Evolutionary conservation across 176 grass and related monocot genomes (phyloP), one percentile per base, ranked within the genome.

Genomic region (Juncus inflexus): DNA sequence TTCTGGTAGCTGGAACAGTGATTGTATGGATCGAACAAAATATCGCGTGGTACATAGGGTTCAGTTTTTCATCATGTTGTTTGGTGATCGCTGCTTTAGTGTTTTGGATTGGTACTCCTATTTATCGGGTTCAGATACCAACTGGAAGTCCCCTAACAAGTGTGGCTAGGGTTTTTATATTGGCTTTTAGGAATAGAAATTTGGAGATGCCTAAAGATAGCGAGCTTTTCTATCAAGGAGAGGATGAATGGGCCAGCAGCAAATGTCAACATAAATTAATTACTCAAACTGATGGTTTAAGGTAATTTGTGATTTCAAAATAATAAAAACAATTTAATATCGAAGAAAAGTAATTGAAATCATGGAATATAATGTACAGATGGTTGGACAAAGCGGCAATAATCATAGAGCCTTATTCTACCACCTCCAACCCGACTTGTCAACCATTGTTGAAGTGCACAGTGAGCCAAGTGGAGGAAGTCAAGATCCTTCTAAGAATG

Each of bases 1-100:
- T 95, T 55, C 81, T 95, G 68, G 15, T 81, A n/a, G 66, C 85
- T 9, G 85, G 90, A 12, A 89, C 79, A 73, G 57, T 89, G 11
- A 36, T 95, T 6, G 87, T 80, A 0, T 95, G 90, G 90, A 19
- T 95, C 53, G 37, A 86, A 77, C 71, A 86, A 64, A 86, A 86
- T 54, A 73, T 95, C 51, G 52, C 77, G 3, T 94, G 90, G 90
- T 78, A 76, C 7, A 64, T 95, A 47, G 90, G 85, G 49, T 89
- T 95, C 72, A 81, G 90, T 12, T n/a, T 89, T 47, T 73, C 82
- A 52, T 39, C 85, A 28, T 59, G 67, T 8, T 89, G 85, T 70
- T 52, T 95, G 12, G 6, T 73, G n/a, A 6, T 69, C 12, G 90
- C 85, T 14, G 43, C 82, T 13, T 61, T 58, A 40, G 79, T 43